These are phyloP conservation scores for Metrosideros polymorpha DNA, from an alignment of 441 rosid species.

Conservation along the genomic window DNA sequence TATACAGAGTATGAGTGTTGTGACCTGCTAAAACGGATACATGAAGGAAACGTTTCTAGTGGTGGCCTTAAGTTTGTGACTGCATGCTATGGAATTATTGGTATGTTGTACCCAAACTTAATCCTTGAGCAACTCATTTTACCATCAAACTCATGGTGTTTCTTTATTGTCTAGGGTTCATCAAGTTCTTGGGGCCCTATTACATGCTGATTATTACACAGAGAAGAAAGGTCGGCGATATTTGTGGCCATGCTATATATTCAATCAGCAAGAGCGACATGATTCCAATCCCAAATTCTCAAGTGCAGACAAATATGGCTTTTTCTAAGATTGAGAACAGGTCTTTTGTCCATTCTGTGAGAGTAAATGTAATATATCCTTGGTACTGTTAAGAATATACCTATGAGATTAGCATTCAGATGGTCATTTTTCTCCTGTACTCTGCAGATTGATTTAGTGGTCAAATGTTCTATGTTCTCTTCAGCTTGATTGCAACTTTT, in stretches of 20 bases:
- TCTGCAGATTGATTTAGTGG: neutral
- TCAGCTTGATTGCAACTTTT: neutral
- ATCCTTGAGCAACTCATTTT: neutral
- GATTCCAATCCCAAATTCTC: slow-evolving; percentile 42
- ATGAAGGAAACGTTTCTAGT: slow-evolving; percentile 54
- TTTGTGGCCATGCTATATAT: slow-evolving; percentile 59
- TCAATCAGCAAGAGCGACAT: slow-evolving; percentile 50
- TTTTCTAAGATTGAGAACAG: slow-evolving; percentile 66
- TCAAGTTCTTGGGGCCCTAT: slow-evolving; percentile 68
- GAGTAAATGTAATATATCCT: slow-evolving; percentile 54
- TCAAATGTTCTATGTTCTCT: neutral
- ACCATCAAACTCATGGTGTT: neutral
- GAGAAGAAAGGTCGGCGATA: slow-evolving; percentile 59
- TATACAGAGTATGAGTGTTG: slow-evolving; percentile 47
- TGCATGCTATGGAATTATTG: slow-evolving; percentile 64
- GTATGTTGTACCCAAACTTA: slow-evolving; percentile 17
- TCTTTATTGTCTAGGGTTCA: slow-evolving; percentile 34
- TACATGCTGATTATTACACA: slow-evolving; percentile 66
- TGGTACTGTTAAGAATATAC: slow-evolving; percentile 26
- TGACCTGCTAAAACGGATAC: slow-evolving; percentile 44
- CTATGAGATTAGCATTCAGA: slow-evolving; percentile 18
- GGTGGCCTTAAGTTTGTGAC: slow-evolving; percentile 76
- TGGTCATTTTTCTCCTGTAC: neutral
- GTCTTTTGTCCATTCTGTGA: slow-evolving; percentile 69
- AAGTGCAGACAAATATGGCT: slow-evolving; percentile 48